A percentile compares a stretch with the other conserved stretches of the same genome.
These are phyloP conservation scores for Phialophora chinensis DNA, from an alignment of 2,329 filamentous ascomycete species.

Conservation along the genomic window DNA sequence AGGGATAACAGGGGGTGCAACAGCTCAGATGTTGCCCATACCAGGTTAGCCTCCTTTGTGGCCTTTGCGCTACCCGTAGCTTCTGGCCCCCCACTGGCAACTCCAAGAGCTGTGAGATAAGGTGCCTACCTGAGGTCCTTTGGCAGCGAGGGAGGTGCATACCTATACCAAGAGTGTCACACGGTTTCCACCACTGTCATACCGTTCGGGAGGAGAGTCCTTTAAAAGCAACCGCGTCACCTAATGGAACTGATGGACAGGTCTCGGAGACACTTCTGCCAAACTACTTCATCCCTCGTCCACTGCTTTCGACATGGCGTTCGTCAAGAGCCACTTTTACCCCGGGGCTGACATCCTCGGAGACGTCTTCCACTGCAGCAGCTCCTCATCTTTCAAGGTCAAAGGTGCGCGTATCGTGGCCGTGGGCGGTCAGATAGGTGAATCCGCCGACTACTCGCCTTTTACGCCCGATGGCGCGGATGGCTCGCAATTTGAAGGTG, in stretches of 20 bases:
- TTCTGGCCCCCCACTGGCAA: too few relatives aligned
- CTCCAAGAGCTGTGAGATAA: too few relatives aligned
- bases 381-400: slow-evolving; percentile 19
- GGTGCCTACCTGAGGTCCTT: too few relatives aligned
- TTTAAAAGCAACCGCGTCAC: too few relatives aligned
- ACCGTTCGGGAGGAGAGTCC: too few relatives aligned
- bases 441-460: slow-evolving; percentile 23
- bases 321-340: slow-evolving; percentile 39
- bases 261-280: too few relatives aligned
- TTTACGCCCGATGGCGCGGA: slow-evolving; percentile 20
- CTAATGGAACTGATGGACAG: too few relatives aligned
- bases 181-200: too few relatives aligned
- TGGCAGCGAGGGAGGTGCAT: too few relatives aligned
- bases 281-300: not conserved
- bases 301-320: slow-evolving; percentile 8
- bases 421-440: slow-evolving; percentile 20
- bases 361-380: slow-evolving; percentile 43
- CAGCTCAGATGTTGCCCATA: slow-evolving; percentile 2
- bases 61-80: too few relatives aligned
- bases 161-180: too few relatives aligned
- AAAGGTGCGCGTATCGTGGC: slow-evolving; percentile 24
- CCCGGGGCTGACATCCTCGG: slow-evolving; percentile 39
- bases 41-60: not conserved
- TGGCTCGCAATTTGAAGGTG: slow-evolving; percentile 20
- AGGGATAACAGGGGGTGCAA: too few relatives aligned